Evolutionary conservation across 441 rosid genomes (phyloP), one percentile per base, ranked within the genome.

Genomic region (Croton setiger): DNA sequence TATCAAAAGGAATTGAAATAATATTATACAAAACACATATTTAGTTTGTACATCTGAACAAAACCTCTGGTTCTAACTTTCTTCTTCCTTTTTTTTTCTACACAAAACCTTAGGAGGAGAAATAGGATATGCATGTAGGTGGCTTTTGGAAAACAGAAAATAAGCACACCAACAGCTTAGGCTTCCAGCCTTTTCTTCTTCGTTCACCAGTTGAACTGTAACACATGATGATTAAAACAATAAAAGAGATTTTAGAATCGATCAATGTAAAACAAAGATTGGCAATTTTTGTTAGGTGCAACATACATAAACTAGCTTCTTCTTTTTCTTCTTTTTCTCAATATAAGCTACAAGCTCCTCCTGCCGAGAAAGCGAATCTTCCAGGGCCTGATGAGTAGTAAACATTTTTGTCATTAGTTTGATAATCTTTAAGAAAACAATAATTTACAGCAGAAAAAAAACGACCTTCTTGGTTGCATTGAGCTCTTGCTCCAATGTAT

Each of bases 311-410:
- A 90, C 97, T 88, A 88, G 69, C 82, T 88, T 93, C 86, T 87
- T 93, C 75, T 85, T 86, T 75, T 85, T 91, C 82, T 90, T 93
- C 87, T 93, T 93, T 72, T 88, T 89, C 47, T 91, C 94, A 27
- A 93, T 71, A 74, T 85, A 91, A 15, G 87, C 94, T 41, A 82
- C 48, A 7, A 93, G 83, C 74, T 93, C 97, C 60, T 82, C 88
- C 69, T 89, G 97, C 52, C 79, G 85, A 31, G 85, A 27, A 63
- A 85, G 76, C 1, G 97, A 80, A 8, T 93, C 93, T 62, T 89
- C 92, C 67, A 93, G 78, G 37, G 97, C 92, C 98, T 92, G 82
- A 18, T 27, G 31, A 27, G 31, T 27, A 27, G 31, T 27, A 0
- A 27, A 27, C 31, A 0, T 27, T 27, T 27, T 27, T 27, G 31